Percentiles rank a stretch among this genome's conserved stretches.
Evolutionary conservation across 2,329 filamentous ascomycete genomes (phyloP).

Genomic region (Venturia asperata): DNA sequence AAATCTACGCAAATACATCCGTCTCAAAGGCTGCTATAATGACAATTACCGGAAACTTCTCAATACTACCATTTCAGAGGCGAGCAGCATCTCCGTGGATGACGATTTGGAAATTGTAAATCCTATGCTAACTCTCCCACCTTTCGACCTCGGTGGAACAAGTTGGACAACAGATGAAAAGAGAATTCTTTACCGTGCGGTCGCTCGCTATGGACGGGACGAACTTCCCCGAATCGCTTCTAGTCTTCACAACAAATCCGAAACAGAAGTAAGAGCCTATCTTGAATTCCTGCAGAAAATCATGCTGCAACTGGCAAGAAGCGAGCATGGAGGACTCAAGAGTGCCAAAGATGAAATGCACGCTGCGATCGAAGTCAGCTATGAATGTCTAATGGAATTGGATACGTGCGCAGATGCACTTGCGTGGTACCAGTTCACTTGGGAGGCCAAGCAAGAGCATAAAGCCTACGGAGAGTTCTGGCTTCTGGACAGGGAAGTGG

Average conservation of each 20-base stretch:
- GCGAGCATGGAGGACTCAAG: slow-evolving; percentile 30
- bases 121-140: slow-evolving; percentile 21
- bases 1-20: slow-evolving; percentile 23
- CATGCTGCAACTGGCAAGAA: slow-evolving; percentile 36
- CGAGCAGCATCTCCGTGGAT: slow-evolving; percentile 18
- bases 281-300: slow-evolving; percentile 53
- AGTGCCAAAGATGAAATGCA: slow-evolving; percentile 52
- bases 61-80: slow-evolving; percentile 28
- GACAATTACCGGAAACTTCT: slow-evolving; percentile 36
- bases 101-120: slow-evolving; percentile 1
- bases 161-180: slow-evolving; percentile 69
- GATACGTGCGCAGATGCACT: slow-evolving; percentile 63
- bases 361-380: slow-evolving; percentile 64
- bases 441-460: slow-evolving; percentile 55
- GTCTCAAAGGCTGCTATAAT: slow-evolving; percentile 39
- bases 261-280: slow-evolving; percentile 66
- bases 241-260: slow-evolving; percentile 59
- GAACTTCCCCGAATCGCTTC: slow-evolving; percentile 56
- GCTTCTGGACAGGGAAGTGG: slow-evolving; percentile 49
- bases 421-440: slow-evolving; percentile 54
- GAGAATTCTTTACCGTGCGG: slow-evolving; percentile 56
- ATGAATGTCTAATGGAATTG: slow-evolving; percentile 56
- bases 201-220: slow-evolving; percentile 57
- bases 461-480: slow-evolving; percentile 57
- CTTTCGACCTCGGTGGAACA: slow-evolving; percentile 60